Conservation (phyloP, 164 flowering plant genomes). For the Annona cherimola region DNA sequence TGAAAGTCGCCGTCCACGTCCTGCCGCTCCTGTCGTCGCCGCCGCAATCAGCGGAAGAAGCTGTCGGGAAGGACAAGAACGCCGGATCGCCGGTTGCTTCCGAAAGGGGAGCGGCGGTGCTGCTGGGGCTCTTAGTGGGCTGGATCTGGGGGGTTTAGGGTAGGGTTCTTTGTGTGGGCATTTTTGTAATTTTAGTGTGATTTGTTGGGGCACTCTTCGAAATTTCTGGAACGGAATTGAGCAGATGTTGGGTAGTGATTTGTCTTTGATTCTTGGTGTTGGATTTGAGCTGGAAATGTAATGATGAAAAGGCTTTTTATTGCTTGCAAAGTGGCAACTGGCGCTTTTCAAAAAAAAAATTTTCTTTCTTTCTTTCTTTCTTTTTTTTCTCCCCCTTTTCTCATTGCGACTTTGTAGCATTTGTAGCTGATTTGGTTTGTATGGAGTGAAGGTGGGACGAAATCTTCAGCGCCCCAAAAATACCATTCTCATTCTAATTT, state of each 20-base stretch:
- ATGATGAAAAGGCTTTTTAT: not conserved
- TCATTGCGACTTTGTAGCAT: no score
- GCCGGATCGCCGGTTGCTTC: not conserved
- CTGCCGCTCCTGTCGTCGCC: slow-evolving; percentile 8
- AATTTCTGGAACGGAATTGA: not conserved
- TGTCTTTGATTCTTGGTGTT: not conserved
- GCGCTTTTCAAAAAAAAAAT: no score
- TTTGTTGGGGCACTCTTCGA: no score
- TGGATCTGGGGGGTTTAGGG: slow-evolving; percentile 1
- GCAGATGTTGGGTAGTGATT: not conserved
- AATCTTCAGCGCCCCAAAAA: no score
- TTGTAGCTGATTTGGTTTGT: no score
- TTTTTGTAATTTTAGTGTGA: not conserved
- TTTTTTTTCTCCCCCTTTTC: no score
- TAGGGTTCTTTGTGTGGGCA: not conserved
- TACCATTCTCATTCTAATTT: no score
- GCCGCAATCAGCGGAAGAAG: slow-evolving; percentile 4
- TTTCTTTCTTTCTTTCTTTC: no score
- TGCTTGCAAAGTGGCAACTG: no score
- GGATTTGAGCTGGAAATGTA: not conserved
- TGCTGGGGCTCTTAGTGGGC: not conserved
- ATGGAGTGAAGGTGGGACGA: no score
- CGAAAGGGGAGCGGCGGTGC: not conserved
- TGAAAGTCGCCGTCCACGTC: slow-evolving; percentile 19
- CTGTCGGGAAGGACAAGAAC: not conserved